phyloP scores from a whole-genome alignment of 495 filamentous ascomycete genomes.

The Saxophila tyrrhenica region DNA sequence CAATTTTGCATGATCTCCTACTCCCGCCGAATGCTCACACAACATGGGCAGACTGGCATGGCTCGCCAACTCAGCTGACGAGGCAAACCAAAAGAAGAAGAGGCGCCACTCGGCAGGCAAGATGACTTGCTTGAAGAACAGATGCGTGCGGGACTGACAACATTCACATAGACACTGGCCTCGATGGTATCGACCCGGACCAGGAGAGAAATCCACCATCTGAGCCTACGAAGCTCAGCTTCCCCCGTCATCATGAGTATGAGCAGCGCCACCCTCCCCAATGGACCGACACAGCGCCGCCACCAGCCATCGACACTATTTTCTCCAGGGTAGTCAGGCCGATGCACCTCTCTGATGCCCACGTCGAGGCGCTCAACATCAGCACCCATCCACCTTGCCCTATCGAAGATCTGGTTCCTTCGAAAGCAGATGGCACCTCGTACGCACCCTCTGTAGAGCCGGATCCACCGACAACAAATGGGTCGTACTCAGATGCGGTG shows the following conservation, averaged over 20 bases:
- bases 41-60: neutral
- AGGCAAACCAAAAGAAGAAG: too few relatives aligned
- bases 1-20: too few relatives aligned
- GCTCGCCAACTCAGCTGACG: neutral
- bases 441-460: conserved; percentile 32
- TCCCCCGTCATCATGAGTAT: conserved; percentile 24
- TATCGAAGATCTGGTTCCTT: conserved; percentile 37
- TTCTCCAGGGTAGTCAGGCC: conserved; percentile 42
- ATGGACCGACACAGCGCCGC: conserved; percentile 11
- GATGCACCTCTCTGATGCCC: conserved; percentile 39
- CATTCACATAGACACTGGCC: neutral
- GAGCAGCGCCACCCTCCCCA: too few relatives aligned
- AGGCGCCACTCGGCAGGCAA: too few relatives aligned
- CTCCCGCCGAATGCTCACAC: too few relatives aligned
- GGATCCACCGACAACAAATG: neutral
- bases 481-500: conserved; percentile 12
- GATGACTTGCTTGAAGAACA: too few relatives aligned
- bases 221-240: conserved; percentile 22
- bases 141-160: too few relatives aligned
- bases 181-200: conserved; percentile 16
- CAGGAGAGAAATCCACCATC: conserved; percentile 27
- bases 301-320: conserved; percentile 30
- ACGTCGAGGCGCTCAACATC: conserved; percentile 44
- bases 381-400: conserved; percentile 33
- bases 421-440: conserved; percentile 27